A percentile compares a stretch with the other conserved stretches of the same genome.
Evolutionary conservation across 2,329 filamentous ascomycete genomes (phyloP).

Genomic region (Trichothecium roseum): DNA sequence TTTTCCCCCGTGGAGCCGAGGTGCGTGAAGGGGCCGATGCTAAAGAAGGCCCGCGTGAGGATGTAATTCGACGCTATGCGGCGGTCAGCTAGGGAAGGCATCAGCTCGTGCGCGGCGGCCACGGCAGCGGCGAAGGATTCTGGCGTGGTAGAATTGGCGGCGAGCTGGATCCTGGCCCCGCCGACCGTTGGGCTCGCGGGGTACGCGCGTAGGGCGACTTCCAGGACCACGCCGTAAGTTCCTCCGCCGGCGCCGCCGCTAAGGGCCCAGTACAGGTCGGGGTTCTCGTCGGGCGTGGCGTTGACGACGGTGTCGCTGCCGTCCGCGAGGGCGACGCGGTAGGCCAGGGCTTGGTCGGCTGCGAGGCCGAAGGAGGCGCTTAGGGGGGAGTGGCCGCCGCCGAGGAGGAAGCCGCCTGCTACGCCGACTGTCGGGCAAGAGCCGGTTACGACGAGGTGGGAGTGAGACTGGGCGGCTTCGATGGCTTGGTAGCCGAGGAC

Average conservation of each 20-base stretch:
- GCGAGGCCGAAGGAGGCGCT: conserved; percentile 42
- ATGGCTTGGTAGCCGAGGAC: conserved; percentile 38
- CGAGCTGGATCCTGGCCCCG: conserved; percentile 33
- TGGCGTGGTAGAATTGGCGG: conserved; percentile 13
- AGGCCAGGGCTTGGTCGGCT: conserved; percentile 46
- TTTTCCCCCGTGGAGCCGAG: conserved; percentile 4
- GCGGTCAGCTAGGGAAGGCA: conserved; percentile 38
- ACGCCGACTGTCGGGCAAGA: conserved; percentile 46
- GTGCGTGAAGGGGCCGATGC: conserved; percentile 4
- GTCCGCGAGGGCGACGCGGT: conserved; percentile 39
- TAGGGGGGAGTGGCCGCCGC: conserved; percentile 46
- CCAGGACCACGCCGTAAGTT: conserved; percentile 46
- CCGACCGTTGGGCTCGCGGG: conserved; percentile 25
- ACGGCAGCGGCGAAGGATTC: conserved; percentile 40
- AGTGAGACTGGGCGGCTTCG: conserved; percentile 29
- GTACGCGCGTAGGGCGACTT: conserved; percentile 42
- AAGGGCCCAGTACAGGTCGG: conserved; percentile 54
- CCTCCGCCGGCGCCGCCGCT: conserved; percentile 45
- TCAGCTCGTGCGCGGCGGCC: conserved; percentile 24
- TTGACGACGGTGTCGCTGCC: conserved; percentile 37
- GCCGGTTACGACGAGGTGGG: conserved; percentile 42
- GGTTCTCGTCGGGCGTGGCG: conserved; percentile 33
- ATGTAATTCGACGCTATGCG: conserved; percentile 38
- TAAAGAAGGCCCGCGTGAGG: conserved; percentile 35
- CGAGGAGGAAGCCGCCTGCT: conserved; percentile 51